These are phyloP conservation scores for Arachis hypogaea DNA, from an alignment of 306 rosid species.

Conservation along the genomic window DNA sequence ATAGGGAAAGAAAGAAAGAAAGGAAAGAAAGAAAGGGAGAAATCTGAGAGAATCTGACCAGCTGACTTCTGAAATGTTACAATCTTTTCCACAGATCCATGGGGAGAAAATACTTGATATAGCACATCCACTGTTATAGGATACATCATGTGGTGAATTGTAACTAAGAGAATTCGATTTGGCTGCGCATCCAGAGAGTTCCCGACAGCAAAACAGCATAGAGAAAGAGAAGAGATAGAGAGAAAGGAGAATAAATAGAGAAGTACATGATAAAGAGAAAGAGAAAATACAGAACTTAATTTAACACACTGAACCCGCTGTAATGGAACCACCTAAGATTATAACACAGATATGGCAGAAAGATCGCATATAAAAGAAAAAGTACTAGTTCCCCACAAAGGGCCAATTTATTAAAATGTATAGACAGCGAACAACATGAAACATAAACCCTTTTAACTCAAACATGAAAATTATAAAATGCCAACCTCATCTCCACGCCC, in stretches of 20 bases:
- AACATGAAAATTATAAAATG: constrained; percentile 32
- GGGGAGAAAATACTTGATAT: constrained; percentile 88
- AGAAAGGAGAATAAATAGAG: constrained; percentile 74
- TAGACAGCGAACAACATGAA: constrained; percentile 28
- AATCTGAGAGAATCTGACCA: constrained; percentile 83
- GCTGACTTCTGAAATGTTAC: constrained; percentile 97
- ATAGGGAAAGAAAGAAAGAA: constrained; percentile 26
- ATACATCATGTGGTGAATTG: constrained; percentile 90
- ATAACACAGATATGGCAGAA: constrained; percentile 1
- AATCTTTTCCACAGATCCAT: constrained; percentile 91
- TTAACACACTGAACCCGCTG: constrained; percentile 32
- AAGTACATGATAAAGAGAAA: constrained; percentile 55
- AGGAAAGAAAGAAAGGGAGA: constrained; percentile 52
- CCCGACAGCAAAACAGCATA: constrained; percentile 70
- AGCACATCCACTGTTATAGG: constrained; percentile 98
- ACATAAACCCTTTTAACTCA: neutral
- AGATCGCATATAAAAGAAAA: constrained; percentile 1
- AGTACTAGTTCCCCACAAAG: neutral
- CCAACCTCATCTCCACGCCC: constrained; percentile 97
- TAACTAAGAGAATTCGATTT: constrained; percentile 89
- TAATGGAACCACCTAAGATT: constrained; percentile 23
- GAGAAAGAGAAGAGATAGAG: constrained; percentile 72
- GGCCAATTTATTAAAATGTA: neutral
- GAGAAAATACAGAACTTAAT: constrained; percentile 28
- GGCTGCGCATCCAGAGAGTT: constrained; percentile 77